Evolutionary conservation across 2,329 filamentous ascomycete genomes (phyloP), one percentile per base, ranked within the genome.

Genomic region (Didymella lethalis): DNA sequence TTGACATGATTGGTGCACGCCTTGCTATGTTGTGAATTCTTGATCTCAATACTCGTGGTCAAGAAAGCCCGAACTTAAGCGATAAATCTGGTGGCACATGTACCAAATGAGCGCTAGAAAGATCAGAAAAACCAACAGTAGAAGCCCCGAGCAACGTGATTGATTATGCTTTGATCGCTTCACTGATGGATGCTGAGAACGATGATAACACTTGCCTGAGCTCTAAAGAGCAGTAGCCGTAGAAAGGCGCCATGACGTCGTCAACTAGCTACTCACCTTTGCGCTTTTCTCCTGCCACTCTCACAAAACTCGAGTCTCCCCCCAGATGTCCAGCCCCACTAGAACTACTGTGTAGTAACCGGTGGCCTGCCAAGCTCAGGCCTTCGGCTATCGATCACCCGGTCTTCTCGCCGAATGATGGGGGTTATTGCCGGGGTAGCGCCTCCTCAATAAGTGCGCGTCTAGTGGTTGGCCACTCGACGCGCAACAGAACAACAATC

Each of bases 381-480:
- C 29, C 28, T 60, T 60, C 57, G 57, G 57, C 32, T 60, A 55
- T 55, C 43, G 31, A 53, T 64, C 36, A 52, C 57, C 57, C 66
- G 67, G 64, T 48, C n/a, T 66, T 68, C 52, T 63, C 59, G 51
- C 64, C 64, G 67, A 60, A 61, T 57, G 41, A 52, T 60, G 54
- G 60, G 49, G 51, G 4, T 23, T 54, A 65, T 68, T 64, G 54
- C 67, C 67, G 66, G 48, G 50, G 45, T 56, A 61, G 61, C 59
- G 57, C 57, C 59, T 41, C 56, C 50, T 67, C 64, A 23, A 71
- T 69, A 70, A 68, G 67, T 70, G 63, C 56, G 49, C 50, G 45
- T 46, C 29, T 54, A 28, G 45, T 60, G 61, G 63, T 67, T 69
- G 66, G 65, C 61, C 62, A 59, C 49, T 26, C 26, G 14, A 32